Base-by-base conservation (phyloP, 768 basidiomycete species). In the Russula virescens region DNA sequence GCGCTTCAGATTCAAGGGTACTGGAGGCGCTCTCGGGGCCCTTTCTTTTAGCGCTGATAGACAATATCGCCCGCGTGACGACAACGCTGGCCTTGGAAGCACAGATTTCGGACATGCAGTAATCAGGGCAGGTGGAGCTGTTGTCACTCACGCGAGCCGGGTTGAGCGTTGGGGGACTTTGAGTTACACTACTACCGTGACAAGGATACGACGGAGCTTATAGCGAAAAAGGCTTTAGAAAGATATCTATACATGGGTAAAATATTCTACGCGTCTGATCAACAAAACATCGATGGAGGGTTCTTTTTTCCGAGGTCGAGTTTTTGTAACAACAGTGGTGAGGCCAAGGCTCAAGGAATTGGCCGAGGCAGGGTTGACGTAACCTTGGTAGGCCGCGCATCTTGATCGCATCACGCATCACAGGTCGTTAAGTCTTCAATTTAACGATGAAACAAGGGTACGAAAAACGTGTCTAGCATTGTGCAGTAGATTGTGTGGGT, bases 301-400 rank as follows among this genome's bases (percentile, higher is more conserved):
- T 18, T 8, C n/a, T 6, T 43, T 9, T 23, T 46, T 46, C 55
- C 55, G 55, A 56, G 55, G 53, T 26, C 38, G 13, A 9, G 38
- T 11, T 5, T 38, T 5, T 35, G 34, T 35, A 35, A 35, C 34
- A 11, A 14, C 13, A 38, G 13, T 38, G 8, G 38, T 2, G 38
- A 11, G 38, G 38, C 13, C 5, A 38, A 38, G 38, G 23, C 19
- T 40, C 8, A 40, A 26, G 25, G 53, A 54, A 26, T 28, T 34
- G 50, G n/a, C 50, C 50, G 50, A 51, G 31, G 9, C 9, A 13
- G 49, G 18, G 54, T 56, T 56, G 42, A 46, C 55, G 55, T 56
- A 46, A 56, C 9, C 6, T 38, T 38, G 38, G 38, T 2, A 38
- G 5, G 13, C n/a, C 21, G 9, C 31, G 31, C 31, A 3, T 31